Evolutionary conservation across 345 rosid species (phyloP).

Genomic region (Salix suchowensis): DNA sequence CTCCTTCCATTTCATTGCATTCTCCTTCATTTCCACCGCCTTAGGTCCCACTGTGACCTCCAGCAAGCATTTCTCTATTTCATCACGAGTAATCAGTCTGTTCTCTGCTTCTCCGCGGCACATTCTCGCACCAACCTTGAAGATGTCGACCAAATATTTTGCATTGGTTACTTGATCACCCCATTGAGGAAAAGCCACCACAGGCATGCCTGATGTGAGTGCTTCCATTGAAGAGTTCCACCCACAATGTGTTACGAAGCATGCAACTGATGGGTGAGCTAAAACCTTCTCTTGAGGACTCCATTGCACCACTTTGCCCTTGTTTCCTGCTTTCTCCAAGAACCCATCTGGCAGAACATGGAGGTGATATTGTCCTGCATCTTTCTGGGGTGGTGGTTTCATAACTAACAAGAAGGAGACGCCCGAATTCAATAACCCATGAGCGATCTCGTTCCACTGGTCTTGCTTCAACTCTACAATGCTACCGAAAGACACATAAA

Average conservation of each 20-base stretch:
- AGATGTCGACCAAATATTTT: conserved; percentile 55
- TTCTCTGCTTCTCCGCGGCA: conserved; percentile 61
- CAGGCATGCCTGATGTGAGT: conserved; percentile 55
- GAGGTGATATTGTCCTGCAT: conserved; percentile 18
- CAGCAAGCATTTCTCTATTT: conserved; percentile 54
- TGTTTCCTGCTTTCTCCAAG: conserved; percentile 45
- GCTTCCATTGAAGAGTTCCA: conserved; percentile 92
- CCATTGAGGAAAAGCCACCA: conserved; percentile 75
- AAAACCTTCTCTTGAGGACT: conserved; percentile 74
- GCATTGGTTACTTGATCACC: conserved; percentile 85
- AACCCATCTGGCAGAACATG: conserved; percentile 62
- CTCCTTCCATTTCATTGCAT: conserved; percentile 61
- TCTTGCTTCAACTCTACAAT: conserved; percentile 57
- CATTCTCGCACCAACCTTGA: conserved; percentile 58
- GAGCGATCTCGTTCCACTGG: conserved; percentile 67
- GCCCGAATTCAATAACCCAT: conserved; percentile 50
- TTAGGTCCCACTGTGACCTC: conserved; percentile 51
- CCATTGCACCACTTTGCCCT: conserved; percentile 65
- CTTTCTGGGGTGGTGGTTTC: conserved; percentile 47
- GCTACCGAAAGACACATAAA: conserved; percentile 82
- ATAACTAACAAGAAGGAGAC: conserved; percentile 74
- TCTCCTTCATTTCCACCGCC: conserved; percentile 52
- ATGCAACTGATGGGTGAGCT: conserved; percentile 58
- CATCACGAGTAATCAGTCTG: conserved; percentile 53
- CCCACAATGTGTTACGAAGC: conserved; percentile 83